These are phyloP conservation scores for Neospora caninum DNA, from an alignment of 169 alveolate species.

Conservation along the genomic window DNA sequence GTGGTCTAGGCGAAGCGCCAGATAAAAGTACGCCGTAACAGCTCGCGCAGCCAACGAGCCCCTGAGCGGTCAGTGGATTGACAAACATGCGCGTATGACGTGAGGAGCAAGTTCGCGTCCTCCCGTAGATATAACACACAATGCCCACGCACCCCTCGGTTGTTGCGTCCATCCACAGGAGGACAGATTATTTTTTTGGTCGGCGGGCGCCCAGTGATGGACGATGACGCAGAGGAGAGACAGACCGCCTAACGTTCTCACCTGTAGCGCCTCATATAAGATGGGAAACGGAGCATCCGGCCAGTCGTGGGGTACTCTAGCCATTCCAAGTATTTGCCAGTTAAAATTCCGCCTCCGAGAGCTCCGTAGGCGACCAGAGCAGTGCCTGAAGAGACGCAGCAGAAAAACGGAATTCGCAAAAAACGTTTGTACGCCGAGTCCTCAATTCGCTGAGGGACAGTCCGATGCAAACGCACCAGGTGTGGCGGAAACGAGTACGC, in stretches of 20 bases:
- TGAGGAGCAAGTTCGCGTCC: neutral
- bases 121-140: too few species aligned
- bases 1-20: conserved; percentile 77
- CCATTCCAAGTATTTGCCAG: conserved; percentile 85
- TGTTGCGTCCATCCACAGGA: too few species aligned
- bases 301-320: conserved; percentile 84
- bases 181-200: too few species aligned
- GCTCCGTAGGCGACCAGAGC: conserved; percentile 82
- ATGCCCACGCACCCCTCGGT: too few species aligned
- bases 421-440: too few species aligned
- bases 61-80: conserved; percentile 53
- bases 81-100: neutral
- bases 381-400: conserved; percentile 63
- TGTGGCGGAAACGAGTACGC: too few species aligned
- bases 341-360: conserved; percentile 84
- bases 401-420: neutral
- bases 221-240: too few species aligned
- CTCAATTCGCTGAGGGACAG: too few species aligned
- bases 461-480: too few species aligned
- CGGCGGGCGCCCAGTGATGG: too few species aligned
- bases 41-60: conserved; percentile 87
- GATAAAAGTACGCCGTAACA: conserved; percentile 78
- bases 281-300: conserved; percentile 82
- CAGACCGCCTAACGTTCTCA: conserved; percentile 14
- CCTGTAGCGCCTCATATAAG: conserved; percentile 83